Evolutionary conservation across 1,284 basidiomycete species (phyloP).

Genomic region (Ceratobasidium sp.): DNA sequence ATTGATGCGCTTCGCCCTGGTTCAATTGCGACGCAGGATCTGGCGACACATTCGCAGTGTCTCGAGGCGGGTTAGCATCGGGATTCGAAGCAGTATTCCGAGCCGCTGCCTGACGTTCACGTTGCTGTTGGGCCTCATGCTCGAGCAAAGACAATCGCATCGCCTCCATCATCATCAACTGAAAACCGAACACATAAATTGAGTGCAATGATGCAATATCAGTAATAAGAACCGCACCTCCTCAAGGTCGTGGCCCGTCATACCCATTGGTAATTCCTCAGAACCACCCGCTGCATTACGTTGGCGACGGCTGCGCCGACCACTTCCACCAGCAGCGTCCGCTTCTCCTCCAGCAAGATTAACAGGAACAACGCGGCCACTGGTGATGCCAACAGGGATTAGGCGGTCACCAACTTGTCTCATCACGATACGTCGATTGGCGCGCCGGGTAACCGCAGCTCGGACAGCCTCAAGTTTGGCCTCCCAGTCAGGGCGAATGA

Average conservation of each 20-base stretch:
- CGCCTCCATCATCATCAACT: conserved; percentile 99
- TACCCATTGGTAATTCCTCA: conserved; percentile 68
- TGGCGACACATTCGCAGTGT: conserved; percentile 26
- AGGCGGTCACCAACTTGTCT: conserved; percentile 97
- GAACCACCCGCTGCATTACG: conserved; percentile 56
- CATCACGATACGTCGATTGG: conserved; percentile 97
- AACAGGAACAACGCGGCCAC: conserved; percentile 73
- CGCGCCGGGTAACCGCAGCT: conserved; percentile 86
- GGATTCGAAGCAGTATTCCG: conserved; percentile 18
- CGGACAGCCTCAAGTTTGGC: conserved; percentile 88
- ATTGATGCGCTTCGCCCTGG: background rate
- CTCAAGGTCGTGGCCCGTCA: conserved; percentile 85
- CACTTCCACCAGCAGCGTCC: conserved; percentile 57
- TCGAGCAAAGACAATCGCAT: conserved; percentile 96
- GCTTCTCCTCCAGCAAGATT: conserved; percentile 55
- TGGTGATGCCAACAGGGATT: conserved; percentile 95
- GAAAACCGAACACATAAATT: conserved; percentile 37
- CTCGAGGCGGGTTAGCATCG: conserved; percentile 11
- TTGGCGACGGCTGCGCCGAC: conserved; percentile 54
- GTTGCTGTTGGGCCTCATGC: conserved; percentile 61
- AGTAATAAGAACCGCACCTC: conserved; percentile 65
- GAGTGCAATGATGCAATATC: conserved; percentile 30
- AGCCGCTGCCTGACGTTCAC: conserved; percentile 38
- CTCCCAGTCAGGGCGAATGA: conserved; percentile 96
- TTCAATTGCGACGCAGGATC: conserved; percentile 37